Conservation (phyloP, 257 asterid genomes). For the Leonotis leonurus region DNA sequence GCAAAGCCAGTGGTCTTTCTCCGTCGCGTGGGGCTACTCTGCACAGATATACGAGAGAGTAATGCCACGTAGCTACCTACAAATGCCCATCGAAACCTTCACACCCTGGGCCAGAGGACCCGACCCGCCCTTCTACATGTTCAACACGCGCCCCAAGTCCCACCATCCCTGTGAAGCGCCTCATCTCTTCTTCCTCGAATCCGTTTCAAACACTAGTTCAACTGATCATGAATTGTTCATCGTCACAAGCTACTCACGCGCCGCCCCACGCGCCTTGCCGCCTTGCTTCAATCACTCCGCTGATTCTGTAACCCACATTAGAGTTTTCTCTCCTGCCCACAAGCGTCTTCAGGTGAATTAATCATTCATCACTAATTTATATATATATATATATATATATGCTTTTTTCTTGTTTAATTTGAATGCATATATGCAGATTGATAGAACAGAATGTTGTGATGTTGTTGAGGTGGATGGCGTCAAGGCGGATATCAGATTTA, state of each 20-base stretch:
- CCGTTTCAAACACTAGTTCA: slow-evolving; percentile 1
- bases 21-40: slow-evolving; percentile 50
- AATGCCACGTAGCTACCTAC: slow-evolving; percentile 40
- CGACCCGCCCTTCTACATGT: slow-evolving; percentile 39
- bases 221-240: slow-evolving; percentile 10
- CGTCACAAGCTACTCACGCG: slow-evolving; percentile 25
- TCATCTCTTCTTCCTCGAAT: slow-evolving; percentile 36
- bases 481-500: slow-evolving; percentile 30
- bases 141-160: slow-evolving; percentile 31
- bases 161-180: slow-evolving; percentile 44
- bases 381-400: neutral
- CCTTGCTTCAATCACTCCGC: slow-evolving; percentile 45
- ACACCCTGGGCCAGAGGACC: slow-evolving; percentile 27
- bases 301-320: slow-evolving; percentile 19
- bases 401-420: neutral
- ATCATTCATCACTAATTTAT: too few relatives aligned
- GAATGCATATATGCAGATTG: too few relatives aligned
- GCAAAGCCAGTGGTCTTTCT: slow-evolving; percentile 37
- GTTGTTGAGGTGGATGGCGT: slow-evolving; percentile 9
- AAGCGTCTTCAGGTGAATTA: slow-evolving; percentile 36
- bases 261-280: slow-evolving; percentile 21
- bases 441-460: slow-evolving; percentile 57
- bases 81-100: slow-evolving; percentile 43
- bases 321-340: slow-evolving; percentile 14
- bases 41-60: slow-evolving; percentile 43